Conservation (phyloP, 371 early-diverging fungal genomes). For the Saksenaea vasiformis region DNA sequence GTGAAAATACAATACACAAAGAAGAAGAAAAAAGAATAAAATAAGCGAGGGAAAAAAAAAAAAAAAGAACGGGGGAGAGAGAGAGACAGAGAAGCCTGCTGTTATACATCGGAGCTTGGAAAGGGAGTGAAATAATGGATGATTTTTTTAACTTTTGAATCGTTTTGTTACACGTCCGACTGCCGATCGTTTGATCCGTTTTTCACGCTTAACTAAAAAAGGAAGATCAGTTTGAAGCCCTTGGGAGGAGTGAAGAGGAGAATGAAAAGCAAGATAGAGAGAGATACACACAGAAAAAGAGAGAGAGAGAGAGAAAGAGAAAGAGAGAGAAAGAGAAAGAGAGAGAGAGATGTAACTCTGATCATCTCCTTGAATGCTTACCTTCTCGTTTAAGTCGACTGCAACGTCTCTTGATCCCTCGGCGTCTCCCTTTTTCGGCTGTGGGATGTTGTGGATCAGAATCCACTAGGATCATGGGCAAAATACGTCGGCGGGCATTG, state of each 20-base stretch:
- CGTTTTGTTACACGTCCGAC: conserved; percentile 4
- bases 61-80: neutral
- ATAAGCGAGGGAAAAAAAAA: neutral
- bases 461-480: conserved; percentile 24
- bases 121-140: neutral
- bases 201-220: conserved; percentile 4
- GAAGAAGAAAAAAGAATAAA: neutral
- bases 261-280: neutral
- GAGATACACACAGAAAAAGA: neutral
- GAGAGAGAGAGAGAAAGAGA: neutral
- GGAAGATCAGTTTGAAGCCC: neutral
- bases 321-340: neutral
- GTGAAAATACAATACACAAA: neutral
- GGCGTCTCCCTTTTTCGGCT: conserved; percentile 2
- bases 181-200: conserved; percentile 4
- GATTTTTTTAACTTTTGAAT: neutral
- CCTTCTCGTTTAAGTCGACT: conserved; percentile 3
- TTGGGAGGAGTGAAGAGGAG: neutral
- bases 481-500: conserved; percentile 70
- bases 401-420: conserved; percentile 3
- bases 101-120: neutral
- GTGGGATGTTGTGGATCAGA: neutral
- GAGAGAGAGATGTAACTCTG: neutral
- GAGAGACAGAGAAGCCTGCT: neutral
- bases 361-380: neutral